These are phyloP conservation scores for Ophiocordyceps camponoti-leonardi DNA, from an alignment of 2,329 filamentous ascomycete species.

Conservation along the genomic window DNA sequence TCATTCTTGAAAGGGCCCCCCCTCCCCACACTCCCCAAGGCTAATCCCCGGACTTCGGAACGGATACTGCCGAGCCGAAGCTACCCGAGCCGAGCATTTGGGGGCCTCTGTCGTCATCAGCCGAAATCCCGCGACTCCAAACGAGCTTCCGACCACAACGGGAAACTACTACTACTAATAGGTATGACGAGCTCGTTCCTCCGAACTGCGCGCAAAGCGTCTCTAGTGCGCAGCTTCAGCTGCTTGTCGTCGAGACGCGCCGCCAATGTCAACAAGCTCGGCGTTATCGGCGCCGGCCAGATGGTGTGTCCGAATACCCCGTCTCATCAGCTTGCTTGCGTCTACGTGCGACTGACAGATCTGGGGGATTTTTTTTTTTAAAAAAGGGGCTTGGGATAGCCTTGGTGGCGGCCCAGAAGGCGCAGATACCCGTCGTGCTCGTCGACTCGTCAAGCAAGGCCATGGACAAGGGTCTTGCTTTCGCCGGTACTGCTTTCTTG, in stretches of 20 bases:
- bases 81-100: conserved; percentile 16
- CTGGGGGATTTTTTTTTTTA: background rate
- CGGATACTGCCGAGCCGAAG: conserved; percentile 18
- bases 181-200: conserved; percentile 23
- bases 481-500: conserved; percentile 46
- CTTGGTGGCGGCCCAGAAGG: conserved; percentile 75
- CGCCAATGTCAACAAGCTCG: conserved; percentile 68
- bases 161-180: no score
- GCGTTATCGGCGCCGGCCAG: conserved; percentile 87
- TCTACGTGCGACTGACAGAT: background rate
- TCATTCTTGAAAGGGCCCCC: no score
- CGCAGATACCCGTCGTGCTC: conserved; percentile 67
- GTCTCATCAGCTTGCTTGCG: background rate
- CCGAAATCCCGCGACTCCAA: no score
- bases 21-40: no score
- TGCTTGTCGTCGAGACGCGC: conserved; percentile 41
- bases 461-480: conserved; percentile 74
- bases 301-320: conserved; percentile 51
- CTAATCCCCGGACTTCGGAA: no score
- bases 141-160: no score
- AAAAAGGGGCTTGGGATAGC: conserved; percentile 97
- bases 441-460: conserved; percentile 74
- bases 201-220: conserved; percentile 18
- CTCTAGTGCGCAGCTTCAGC: conserved; percentile 45
- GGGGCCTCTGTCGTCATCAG: no score